Evolutionary conservation across 768 basidiomycete species (phyloP).

Genomic region (Leccinum longicurvipes): DNA sequence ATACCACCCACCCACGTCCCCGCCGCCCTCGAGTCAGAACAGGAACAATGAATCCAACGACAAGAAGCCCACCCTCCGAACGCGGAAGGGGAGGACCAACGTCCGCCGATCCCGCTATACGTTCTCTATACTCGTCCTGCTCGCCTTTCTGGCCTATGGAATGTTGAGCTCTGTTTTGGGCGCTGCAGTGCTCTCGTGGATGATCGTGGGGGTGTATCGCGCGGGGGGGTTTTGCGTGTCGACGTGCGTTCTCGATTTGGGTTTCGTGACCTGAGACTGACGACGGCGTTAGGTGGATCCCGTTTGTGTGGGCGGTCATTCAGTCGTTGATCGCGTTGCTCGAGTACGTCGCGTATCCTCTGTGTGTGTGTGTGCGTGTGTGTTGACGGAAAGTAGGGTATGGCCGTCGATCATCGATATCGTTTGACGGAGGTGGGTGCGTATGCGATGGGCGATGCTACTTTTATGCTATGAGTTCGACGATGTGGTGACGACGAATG

Average conservation of each 20-base stretch:
- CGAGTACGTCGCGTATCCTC: constrained; percentile 25
- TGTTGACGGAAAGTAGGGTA: constrained; percentile 27
- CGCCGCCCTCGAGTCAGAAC: neutral
- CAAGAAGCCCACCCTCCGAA: constrained; percentile 10
- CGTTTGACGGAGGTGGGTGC: constrained; percentile 20
- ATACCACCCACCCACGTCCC: neutral
- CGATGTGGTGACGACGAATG: neutral
- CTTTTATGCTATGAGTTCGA: neutral
- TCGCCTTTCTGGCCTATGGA: constrained; percentile 34
- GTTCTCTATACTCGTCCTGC: constrained; percentile 40
- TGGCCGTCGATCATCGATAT: constrained; percentile 44
- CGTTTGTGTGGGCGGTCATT: constrained; percentile 41
- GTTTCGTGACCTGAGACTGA: neutral
- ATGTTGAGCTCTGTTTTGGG: constrained; percentile 35
- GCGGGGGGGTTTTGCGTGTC: neutral
- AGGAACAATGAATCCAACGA: neutral
- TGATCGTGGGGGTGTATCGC: neutral
- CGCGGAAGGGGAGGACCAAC: constrained; percentile 21
- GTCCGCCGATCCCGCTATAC: constrained; percentile 35
- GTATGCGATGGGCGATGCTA: neutral
- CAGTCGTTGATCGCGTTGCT: constrained; percentile 40
- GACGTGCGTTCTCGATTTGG: neutral
- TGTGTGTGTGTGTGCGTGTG: neutral
- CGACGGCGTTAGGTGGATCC: constrained; percentile 31
- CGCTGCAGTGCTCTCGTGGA: neutral